Evolutionary conservation across 345 rosid species (phyloP).

Genomic region (Nephelium lappaceum): DNA sequence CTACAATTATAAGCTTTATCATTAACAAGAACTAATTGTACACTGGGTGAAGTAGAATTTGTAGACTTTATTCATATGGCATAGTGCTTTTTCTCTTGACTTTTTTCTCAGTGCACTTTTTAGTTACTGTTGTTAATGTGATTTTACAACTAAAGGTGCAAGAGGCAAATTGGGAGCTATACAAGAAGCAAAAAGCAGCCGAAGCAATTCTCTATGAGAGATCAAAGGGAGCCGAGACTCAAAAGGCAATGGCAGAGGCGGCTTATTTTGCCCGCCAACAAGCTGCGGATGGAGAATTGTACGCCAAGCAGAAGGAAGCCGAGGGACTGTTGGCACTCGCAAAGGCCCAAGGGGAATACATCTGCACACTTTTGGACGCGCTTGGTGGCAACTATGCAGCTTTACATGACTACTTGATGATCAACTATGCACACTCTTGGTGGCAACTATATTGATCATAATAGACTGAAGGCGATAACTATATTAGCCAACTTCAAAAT

Average conservation of each 20-base stretch:
- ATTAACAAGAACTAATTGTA: too few relatives aligned
- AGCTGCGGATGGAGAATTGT: constrained; percentile 43
- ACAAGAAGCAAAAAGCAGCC: constrained; percentile 69
- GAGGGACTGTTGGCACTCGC: constrained; percentile 65
- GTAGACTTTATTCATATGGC: neutral
- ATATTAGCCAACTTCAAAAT: too few relatives aligned
- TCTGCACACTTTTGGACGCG: constrained; percentile 55
- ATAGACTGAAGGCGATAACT: too few relatives aligned
- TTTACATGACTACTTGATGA: constrained; percentile 63
- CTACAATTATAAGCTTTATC: too few relatives aligned
- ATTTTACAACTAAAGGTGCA: constrained; percentile 44
- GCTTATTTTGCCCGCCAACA: constrained; percentile 45
- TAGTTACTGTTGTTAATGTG: neutral
- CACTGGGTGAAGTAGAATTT: too few relatives aligned
- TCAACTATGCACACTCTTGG: too few relatives aligned
- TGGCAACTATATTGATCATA: too few relatives aligned
- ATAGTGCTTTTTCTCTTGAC: neutral
- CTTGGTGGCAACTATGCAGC: constrained; percentile 57
- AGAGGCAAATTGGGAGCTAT: constrained; percentile 74
- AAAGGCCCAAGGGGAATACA: constrained; percentile 61
- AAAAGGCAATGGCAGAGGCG: constrained; percentile 67
- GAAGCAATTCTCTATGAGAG: constrained; percentile 59
- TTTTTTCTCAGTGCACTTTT: neutral
- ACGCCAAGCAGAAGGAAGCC: constrained; percentile 62
- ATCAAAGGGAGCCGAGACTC: constrained; percentile 63